Base-by-base conservation (phyloP, 1,284 basidiomycete species). In the Sanguinoderma infundibulare region DNA sequence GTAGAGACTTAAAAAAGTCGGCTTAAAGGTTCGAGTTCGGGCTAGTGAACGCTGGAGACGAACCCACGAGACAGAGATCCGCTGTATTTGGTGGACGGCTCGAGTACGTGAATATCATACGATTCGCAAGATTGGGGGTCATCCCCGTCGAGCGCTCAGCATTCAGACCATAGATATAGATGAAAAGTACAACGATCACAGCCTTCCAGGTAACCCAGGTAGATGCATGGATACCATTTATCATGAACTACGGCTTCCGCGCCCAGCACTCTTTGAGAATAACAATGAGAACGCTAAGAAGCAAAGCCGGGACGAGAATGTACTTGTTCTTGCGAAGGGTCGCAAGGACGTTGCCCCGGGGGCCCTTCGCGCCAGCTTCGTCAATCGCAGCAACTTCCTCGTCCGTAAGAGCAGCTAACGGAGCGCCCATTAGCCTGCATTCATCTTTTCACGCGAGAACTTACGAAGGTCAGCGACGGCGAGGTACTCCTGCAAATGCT, bases 401-500 rank as follows among this genome's bases (percentile, higher is more conserved):
- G 12, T 73, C 69, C 1, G 79, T 82, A 24, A 84, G 70, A 1
- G 69, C 30, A 49, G 77, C 78, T 80, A 39, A 5, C 32, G 39
- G 7, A 15, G 12, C 10, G 30, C n/a, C 15, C 9, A 22, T 1
- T 20, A 17, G 8, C 6, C 8, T 20, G 9, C 8, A 3, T 40
- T 40, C 39, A 17, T n/a, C 4, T 6, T 30, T 14, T n/a, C 5
- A 9, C 46, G 6, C 9, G 17, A 34, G 8, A 17, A 71, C 81
- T 34, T 66, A 87, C 89, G 76, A 2, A 90, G 77, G 57, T 89
- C 83, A 1, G 81, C 87, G 4, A 86, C 85, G 3, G 77, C 82
- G 38, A 93, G 75, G 69, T 94, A 94, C 57, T 87, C 85, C 67
- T 87, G 72, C 49, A 93, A 77, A 42, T 87, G 85, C 28, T 81